Percentiles rank a stretch among this genome's conserved stretches.
Conservation (phyloP, 805 yeast genomes). For the Maudiozyma saulgeensis region DNA sequence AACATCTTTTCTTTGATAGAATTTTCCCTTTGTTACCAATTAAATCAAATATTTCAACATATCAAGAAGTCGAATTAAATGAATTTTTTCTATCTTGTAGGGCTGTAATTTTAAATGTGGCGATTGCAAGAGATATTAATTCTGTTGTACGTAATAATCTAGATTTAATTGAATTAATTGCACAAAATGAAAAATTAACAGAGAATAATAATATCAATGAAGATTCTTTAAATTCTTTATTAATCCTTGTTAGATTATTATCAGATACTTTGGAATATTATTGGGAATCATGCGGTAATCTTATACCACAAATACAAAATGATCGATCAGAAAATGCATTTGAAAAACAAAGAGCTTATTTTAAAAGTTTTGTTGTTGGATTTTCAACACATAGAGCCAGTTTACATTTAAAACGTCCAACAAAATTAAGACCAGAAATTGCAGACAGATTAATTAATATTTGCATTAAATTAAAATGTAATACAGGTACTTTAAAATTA, state of each 20-base stretch:
- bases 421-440: slow-evolving; percentile 13
- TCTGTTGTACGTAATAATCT: slow-evolving; percentile 11
- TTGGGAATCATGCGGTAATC: slow-evolving; percentile 24
- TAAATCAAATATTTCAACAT: slow-evolving; percentile 13
- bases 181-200: slow-evolving; percentile 5
- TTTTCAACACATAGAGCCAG: slow-evolving; percentile 26
- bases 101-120: slow-evolving; percentile 17
- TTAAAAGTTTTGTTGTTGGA: slow-evolving; percentile 24
- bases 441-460: slow-evolving; percentile 17
- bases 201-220: slow-evolving; percentile 4
- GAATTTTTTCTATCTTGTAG: slow-evolving; percentile 17
- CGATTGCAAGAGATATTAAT: slow-evolving; percentile 15
- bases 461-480: slow-evolving; percentile 25
- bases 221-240: slow-evolving; percentile 23
- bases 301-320: background rate
- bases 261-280: slow-evolving; percentile 31
- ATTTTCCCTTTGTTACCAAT: slow-evolving; percentile 20
- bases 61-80: slow-evolving; percentile 18
- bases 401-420: slow-evolving; percentile 29
- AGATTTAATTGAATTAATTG: slow-evolving; percentile 5
- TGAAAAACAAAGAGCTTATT: slow-evolving; percentile 12
- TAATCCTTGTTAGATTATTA: slow-evolving; percentile 31
- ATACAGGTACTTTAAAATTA: slow-evolving; percentile 22
- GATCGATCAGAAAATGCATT: slow-evolving; percentile 4
- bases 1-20: slow-evolving; percentile 18